Evolutionary conservation across 2,329 filamentous ascomycete species (phyloP), one percentile per base, ranked within the genome.

Genomic region (Teratosphaeria destructans): DNA sequence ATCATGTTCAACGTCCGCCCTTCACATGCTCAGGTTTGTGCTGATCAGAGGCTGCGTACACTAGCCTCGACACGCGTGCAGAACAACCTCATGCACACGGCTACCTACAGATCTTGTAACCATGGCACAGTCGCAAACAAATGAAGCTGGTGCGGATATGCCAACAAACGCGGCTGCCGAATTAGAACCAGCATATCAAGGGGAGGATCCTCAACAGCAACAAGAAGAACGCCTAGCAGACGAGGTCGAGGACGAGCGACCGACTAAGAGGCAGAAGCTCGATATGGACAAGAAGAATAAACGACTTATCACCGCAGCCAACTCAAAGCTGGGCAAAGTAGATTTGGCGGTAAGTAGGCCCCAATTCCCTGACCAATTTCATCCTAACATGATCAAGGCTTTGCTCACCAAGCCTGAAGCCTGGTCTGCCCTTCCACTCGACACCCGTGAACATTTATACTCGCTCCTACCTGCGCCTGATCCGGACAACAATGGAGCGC

Each of bases 341-440:
- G 64, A 71, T 37, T 61, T 69, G 35, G 7, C 49, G 10, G 68
- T 71, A 63, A 56, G 64, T 57, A 3, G n/a, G 53, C 35, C 23
- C 26, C 27, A 10, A 10, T 12, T 5, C 11, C 57, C 8, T 54
- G 23, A 10, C n/a, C 26, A 23, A 55, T 14, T 55, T 10, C 16
- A 56, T 49, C 8, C 32, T 47, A 29, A 27, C 4, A 35, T 47
- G 19, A 3, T 54, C 43, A 49, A 73, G 71, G 62, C 27, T n/a
- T 49, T 72, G 16, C 70, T 74, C 29, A 62, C 62, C 43, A 63
- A 67, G 34, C 60, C 65, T 8, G 64, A 58, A 5, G 70, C 72
- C 5, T 74, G 72, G 72, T 57, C 59, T 5, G 56, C 60, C 1
- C 64, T 74, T 1, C 35, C 65, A 1, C 55, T 56, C 5, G 63